Base-by-base conservation (phyloP, 768 basidiomycete genomes). In the Tulasnella sp. region DNA sequence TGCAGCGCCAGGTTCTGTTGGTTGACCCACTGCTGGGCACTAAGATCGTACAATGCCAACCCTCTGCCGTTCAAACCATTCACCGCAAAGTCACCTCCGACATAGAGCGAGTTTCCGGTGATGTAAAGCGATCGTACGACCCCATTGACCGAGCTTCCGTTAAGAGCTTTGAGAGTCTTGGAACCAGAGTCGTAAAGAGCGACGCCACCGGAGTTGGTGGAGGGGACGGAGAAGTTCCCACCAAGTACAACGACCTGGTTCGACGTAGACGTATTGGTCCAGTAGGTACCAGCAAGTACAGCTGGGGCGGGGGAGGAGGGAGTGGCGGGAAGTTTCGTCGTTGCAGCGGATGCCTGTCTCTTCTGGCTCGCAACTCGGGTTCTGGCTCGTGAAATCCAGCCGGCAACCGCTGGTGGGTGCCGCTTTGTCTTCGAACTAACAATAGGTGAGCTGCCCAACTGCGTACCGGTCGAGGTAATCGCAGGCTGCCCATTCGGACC, bases 211-310 rank as follows among this genome's bases (percentile, higher is more conserved):
- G 21, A 19, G 60, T 76, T 72, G 2, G 79, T 74, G 2, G 66
- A 65, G 15, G 68, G 61, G 1, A 74, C 70, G 3, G 73, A 69
- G 67, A 97, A 99, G 67, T 92, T 91, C 34, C 94, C 94, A 31
- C 92, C 94, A 46, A 97, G 73, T 60, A 97, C 79, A 40, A 80
- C 79, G 17, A 89, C 69, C 56, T 86, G 79, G 4, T 77, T 74
- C 8, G 71, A 71, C 2, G 80, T 80, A 1, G 83, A 77, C 35
- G 73, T 74, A 65, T 97, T 96, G 6, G 79, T 84, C 88, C 89
- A 97, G 73, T 91, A 97, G 2, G 79, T 77, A 31, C 89, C 94
- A 0, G 88, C 77, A 54, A 96, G 74, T 59, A 97, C 80, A 15
- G 88, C 82, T 0, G 91, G 89, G 0, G 89, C 86, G 1, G 77